phyloP scores from a whole-genome alignment of 2,329 filamentous ascomycete species.

The Aspergillus cejpii region DNA sequence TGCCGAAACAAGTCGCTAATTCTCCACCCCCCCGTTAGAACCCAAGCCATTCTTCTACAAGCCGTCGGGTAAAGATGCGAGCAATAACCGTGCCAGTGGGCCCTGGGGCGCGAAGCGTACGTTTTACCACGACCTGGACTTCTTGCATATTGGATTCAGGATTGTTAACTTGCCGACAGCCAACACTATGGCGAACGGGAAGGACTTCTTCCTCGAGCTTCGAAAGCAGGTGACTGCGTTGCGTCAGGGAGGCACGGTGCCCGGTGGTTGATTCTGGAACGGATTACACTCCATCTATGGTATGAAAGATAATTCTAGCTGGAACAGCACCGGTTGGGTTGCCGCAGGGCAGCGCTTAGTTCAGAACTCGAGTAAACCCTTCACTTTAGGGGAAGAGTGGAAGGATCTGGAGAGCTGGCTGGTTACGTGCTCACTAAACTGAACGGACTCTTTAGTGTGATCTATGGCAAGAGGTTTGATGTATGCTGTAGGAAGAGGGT shows the following conservation, averaged over 20 bases:
- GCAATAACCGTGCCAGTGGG: conserved; percentile 31
- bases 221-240: conserved; percentile 42
- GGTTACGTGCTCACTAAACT: neutral
- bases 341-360: neutral
- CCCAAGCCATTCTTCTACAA: conserved; percentile 36
- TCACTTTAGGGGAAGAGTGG: neutral
- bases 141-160: neutral
- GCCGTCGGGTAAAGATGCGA: conserved; percentile 31
- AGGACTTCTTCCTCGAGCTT: conserved; percentile 46
- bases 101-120: conserved; percentile 44
- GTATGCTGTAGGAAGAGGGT: neutral
- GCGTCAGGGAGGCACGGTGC: conserved; percentile 31
- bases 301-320: neutral
- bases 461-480: neutral
- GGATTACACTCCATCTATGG: neutral
- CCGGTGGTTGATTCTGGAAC: conserved; percentile 28
- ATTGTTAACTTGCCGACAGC: conserved; percentile 26
- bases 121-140: conserved; percentile 7
- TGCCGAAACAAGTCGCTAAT: conserved; percentile 4
- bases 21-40: conserved; percentile 18
- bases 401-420: neutral
- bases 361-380: neutral
- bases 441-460: neutral
- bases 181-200: conserved; percentile 44
- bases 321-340: neutral